Percentiles rank a stretch among this genome's conserved stretches.
Evolutionary conservation across 164 flowering plant genomes (phyloP).

Genomic region (Vitis rupestris): DNA sequence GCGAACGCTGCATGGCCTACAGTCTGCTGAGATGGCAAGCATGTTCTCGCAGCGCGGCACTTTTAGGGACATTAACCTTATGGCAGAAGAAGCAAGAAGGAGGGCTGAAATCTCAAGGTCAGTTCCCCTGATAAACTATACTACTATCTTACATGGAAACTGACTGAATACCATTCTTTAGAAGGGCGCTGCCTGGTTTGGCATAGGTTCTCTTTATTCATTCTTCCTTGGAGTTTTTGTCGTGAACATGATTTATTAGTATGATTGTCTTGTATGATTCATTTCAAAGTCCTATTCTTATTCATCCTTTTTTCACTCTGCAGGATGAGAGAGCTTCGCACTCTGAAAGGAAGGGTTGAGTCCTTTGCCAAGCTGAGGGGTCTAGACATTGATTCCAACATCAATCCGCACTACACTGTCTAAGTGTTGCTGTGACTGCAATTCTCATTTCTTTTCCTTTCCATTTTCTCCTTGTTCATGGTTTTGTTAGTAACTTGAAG

Average conservation of each 20-base stretch:
- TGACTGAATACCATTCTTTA: background rate
- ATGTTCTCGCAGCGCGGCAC: constrained; percentile 31
- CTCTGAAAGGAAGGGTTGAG: constrained; percentile 74
- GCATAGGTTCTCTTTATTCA: too few species aligned
- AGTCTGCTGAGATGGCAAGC: constrained; percentile 33
- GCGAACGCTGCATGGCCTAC: constrained; percentile 63
- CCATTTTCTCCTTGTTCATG: background rate
- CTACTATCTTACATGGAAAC: background rate
- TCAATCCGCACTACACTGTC: constrained; percentile 59
- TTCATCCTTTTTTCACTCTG: constrained; percentile 1
- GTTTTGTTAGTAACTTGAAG: background rate
- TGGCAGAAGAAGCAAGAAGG: constrained; percentile 83
- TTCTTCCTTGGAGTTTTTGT: background rate
- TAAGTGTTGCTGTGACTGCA: constrained; percentile 10
- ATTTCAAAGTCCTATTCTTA: background rate
- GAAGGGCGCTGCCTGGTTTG: too few species aligned
- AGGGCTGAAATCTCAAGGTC: constrained; percentile 87
- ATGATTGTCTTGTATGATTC: background rate
- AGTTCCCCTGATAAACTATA: background rate
- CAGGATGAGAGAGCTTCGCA: constrained; percentile 73
- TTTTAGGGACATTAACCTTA: constrained; percentile 44
- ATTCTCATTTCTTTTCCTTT: background rate
- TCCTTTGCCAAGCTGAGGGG: constrained; percentile 64
- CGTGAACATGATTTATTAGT: too few species aligned
- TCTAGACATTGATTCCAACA: constrained; percentile 46